These are phyloP conservation scores for Cladophialophora bantiana DNA, from an alignment of 2,329 filamentous ascomycete genomes.

Conservation along the genomic window DNA sequence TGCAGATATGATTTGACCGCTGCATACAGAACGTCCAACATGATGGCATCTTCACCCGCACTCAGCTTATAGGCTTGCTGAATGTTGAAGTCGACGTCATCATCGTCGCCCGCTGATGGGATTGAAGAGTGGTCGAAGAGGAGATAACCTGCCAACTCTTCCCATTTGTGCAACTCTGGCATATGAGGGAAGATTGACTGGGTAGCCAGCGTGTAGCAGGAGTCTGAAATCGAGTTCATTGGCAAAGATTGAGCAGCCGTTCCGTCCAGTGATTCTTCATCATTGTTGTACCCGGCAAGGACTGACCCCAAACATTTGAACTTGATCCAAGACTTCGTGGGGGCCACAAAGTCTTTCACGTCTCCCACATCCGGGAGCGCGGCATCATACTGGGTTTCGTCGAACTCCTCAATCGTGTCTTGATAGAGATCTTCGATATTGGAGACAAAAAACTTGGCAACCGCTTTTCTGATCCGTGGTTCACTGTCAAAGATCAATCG, in stretches of 20 bases:
- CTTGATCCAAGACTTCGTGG: constrained; percentile 84
- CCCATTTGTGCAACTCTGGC: constrained; percentile 83
- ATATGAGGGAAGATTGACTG: constrained; percentile 85
- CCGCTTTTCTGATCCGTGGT: constrained; percentile 81
- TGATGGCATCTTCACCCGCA: constrained; percentile 78
- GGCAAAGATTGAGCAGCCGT: constrained; percentile 41
- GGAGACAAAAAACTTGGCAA: constrained; percentile 87
- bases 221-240: constrained; percentile 63
- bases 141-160: constrained; percentile 85
- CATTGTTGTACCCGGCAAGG: constrained; percentile 78
- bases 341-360: constrained; percentile 72
- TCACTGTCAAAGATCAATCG: constrained; percentile 90
- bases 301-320: constrained; percentile 89
- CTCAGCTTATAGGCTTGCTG: constrained; percentile 76
- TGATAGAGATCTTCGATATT: constrained; percentile 84
- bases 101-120: constrained; percentile 59
- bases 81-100: constrained; percentile 67
- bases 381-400: constrained; percentile 81
- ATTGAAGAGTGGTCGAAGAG: constrained; percentile 85
- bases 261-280: constrained; percentile 60
- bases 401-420: constrained; percentile 80
- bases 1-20: constrained; percentile 77
- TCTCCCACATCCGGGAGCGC: constrained; percentile 73
- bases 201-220: constrained; percentile 82
- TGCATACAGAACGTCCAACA: constrained; percentile 86